These are phyloP conservation scores for Allantophomopsis lycopodina DNA, from an alignment of 2,329 filamentous ascomycete species.

Conservation along the genomic window DNA sequence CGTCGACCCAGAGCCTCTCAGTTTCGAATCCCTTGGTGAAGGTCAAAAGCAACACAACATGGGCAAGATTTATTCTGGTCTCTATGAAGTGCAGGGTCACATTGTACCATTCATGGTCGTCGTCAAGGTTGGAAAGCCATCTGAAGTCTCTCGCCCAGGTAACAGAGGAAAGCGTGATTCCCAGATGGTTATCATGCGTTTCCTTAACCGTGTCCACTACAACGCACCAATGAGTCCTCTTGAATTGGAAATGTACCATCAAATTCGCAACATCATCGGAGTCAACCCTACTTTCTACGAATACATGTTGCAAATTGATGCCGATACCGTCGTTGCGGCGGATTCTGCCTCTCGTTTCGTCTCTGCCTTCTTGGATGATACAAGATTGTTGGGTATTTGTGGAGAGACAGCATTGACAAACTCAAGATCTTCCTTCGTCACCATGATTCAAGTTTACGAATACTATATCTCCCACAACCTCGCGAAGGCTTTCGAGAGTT, in stretches of 20 bases:
- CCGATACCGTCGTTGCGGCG: constrained; percentile 83
- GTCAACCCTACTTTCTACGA: constrained; percentile 99
- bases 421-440: constrained; percentile 83
- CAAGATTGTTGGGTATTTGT: constrained; percentile 82
- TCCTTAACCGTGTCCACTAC: constrained; percentile 98
- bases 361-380: constrained; percentile 80
- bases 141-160: constrained; percentile 63
- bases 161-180: constrained; percentile 99
- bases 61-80: constrained; percentile 95
- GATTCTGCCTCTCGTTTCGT: constrained; percentile 91
- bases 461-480: constrained; percentile 99
- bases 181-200: constrained; percentile 96
- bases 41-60: constrained; percentile 98
- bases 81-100: constrained; percentile 95
- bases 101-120: constrained; percentile 96
- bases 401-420: constrained; percentile 92
- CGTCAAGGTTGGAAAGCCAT: constrained; percentile 84
- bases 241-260: constrained; percentile 96
- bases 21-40: constrained; percentile 92
- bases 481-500: constrained; percentile 89
- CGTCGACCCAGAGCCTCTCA: constrained; percentile 87
- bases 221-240: constrained; percentile 91
- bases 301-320: constrained; percentile 91
- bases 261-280: constrained; percentile 96
- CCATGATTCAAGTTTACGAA: constrained; percentile 99